These are phyloP conservation scores for Nemania sp. DNA, from an alignment of 2,329 filamentous ascomycete genomes.

Conservation along the genomic window DNA sequence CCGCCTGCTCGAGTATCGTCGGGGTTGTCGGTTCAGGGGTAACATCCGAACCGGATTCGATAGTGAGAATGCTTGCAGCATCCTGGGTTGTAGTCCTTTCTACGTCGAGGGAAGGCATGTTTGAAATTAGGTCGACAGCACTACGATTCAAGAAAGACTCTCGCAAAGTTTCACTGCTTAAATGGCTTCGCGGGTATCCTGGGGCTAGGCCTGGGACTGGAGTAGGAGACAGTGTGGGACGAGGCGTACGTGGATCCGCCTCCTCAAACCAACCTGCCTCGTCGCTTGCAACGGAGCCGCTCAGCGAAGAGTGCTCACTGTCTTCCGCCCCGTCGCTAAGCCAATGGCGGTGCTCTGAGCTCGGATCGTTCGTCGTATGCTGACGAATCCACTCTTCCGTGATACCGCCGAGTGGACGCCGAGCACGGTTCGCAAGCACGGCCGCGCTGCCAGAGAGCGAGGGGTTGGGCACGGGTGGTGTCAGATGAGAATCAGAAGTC, in stretches of 20 bases:
- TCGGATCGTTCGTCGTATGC: constrained; percentile 72
- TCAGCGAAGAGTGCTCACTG: constrained; percentile 77
- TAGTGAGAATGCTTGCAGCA: constrained; percentile 37
- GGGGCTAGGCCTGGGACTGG: constrained; percentile 36
- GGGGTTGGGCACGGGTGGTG: constrained; percentile 37
- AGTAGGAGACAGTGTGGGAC: constrained; percentile 44
- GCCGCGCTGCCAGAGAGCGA: constrained; percentile 56
- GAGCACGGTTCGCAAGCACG: constrained; percentile 65
- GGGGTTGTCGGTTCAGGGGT: constrained; percentile 41
- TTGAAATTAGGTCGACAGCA: constrained; percentile 26
- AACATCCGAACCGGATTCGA: constrained; percentile 36
- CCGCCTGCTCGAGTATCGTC: constrained; percentile 39
- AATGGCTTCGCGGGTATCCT: constrained; percentile 51
- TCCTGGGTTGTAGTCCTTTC: constrained; percentile 33
- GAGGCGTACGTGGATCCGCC: constrained; percentile 54
- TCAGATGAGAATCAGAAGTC: constrained; percentile 44
- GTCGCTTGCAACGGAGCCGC: constrained; percentile 62
- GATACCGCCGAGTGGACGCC: constrained; percentile 64
- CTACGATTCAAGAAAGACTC: constrained; percentile 42
- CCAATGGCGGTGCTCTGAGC: constrained; percentile 78
- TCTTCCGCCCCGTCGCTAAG: constrained; percentile 76
- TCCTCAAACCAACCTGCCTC: constrained; percentile 55
- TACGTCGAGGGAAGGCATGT: constrained; percentile 36
- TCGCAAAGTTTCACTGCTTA: constrained; percentile 62
- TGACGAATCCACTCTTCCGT: constrained; percentile 87